Evolutionary conservation across 352 stramenopile species (phyloP).

Genomic region (Sclerospora graminicola): DNA sequence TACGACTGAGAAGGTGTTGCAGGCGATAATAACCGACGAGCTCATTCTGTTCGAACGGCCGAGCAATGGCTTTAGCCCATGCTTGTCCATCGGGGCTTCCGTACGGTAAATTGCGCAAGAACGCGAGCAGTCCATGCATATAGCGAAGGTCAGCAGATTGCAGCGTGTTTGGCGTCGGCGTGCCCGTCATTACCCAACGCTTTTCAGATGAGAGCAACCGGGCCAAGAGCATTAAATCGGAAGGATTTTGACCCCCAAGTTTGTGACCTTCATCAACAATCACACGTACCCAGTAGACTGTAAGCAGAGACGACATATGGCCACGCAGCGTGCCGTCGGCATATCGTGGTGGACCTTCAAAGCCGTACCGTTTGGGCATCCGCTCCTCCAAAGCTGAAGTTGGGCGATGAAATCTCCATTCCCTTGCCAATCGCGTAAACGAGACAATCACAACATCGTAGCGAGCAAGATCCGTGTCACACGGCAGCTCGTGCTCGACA

Average conservation of each 20-base stretch:
- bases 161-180: conserved; percentile 87
- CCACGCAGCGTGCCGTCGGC: conserved; percentile 45
- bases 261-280: conserved; percentile 96
- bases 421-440: conserved; percentile 41
- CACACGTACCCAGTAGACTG: conserved; percentile 80
- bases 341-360: conserved; percentile 43
- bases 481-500: conserved; percentile 28
- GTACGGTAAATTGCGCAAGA: conserved; percentile 86
- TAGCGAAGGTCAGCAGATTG: conserved; percentile 80
- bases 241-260: conserved; percentile 57
- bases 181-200: conserved; percentile 96
- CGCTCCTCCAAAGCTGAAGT: conserved; percentile 47
- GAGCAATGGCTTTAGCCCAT: conserved; percentile 69
- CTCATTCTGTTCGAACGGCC: conserved; percentile 57
- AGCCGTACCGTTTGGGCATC: conserved; percentile 59
- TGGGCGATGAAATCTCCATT: conserved; percentile 61
- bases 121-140: conserved; percentile 86
- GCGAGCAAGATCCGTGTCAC: conserved; percentile 28
- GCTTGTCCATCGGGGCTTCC: conserved; percentile 58
- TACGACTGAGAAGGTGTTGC: conserved; percentile 70
- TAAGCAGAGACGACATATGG: conserved; percentile 44
- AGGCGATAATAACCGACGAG: conserved; percentile 59
- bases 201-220: conserved; percentile 69
- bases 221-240: conserved; percentile 76
- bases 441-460: conserved; percentile 74